Base-by-base conservation (phyloP, 352 stramenopile genomes). In the Pythium pyrilobum region DNA sequence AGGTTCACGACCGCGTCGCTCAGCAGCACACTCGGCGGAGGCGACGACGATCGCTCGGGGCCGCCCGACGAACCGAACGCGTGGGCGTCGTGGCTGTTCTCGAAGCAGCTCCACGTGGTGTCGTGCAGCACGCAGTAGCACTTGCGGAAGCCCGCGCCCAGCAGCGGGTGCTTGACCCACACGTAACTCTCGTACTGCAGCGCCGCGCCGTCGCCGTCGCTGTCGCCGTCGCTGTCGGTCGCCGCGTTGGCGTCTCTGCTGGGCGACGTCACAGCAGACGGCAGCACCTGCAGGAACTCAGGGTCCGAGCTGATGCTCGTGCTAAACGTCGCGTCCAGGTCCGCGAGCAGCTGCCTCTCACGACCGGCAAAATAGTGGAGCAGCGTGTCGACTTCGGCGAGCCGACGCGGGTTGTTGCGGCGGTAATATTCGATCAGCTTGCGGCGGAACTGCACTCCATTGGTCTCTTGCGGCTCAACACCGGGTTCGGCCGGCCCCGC, bases 361-460 rank as follows among this genome's bases (percentile, higher is more conserved):
- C 70, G 68, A 8, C 77, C 81, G 0, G 56, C 39, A 58, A 91
- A 91, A 42, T 83, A 85, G 6, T 71, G 53, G 3, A 89, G 51
- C 23, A 91, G 40, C 7, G 77, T 65, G 20, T 89, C 81, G 6
- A 97, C 79, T 36, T 97, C 86, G 2, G 67, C 67, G 2, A 97
- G 62, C 33, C 96, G 95, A 47, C 88, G 77, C 0, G 90, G 85
- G 61, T 96, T 95, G 47, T 97, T 81, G 32, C 83, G 87, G 56
- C 90, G 69, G 55, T 98, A 98, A 50, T 96, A 98, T 38, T 74
- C 80, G 8, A 96, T 51, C 20, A 98, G 49, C 33, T 81, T 81
- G 16, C 53, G 43, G 0, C 66, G 62, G 20, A 88, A 23, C 11
- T 41, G 31, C 18, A 15, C 44, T 23, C 39, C 38, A 39, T 45